Conservation (phyloP, 768 basidiomycete genomes). For the Rhodotorula toruloides region DNA sequence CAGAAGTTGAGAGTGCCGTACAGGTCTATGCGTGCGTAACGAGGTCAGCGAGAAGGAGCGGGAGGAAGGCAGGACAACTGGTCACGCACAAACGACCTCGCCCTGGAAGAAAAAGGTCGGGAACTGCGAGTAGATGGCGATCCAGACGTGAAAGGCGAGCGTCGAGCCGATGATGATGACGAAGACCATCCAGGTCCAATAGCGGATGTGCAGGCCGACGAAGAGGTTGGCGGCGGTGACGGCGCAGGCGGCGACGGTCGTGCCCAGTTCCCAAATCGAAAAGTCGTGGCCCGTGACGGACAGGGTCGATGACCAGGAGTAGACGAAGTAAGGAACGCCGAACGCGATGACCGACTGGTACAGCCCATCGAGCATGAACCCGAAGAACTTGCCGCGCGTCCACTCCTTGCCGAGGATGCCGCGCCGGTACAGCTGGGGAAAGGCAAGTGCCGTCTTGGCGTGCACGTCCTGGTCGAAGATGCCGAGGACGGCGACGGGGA, state of each 20-base stretch:
- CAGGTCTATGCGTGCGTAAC: slow-evolving; percentile 60
- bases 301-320: slow-evolving; percentile 62
- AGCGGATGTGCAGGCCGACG: slow-evolving; percentile 81
- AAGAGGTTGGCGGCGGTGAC: slow-evolving; percentile 83
- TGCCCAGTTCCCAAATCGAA: slow-evolving; percentile 78
- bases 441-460: slow-evolving; percentile 78
- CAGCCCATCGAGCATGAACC: slow-evolving; percentile 87
- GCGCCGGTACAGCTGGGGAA: slow-evolving; percentile 90
- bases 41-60: background rate
- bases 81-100: slow-evolving; percentile 29
- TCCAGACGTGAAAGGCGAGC: slow-evolving; percentile 73
- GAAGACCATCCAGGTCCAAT: slow-evolving; percentile 57
- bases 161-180: slow-evolving; percentile 44
- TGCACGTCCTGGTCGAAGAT: slow-evolving; percentile 92
- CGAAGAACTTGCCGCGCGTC: slow-evolving; percentile 84
- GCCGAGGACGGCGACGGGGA: slow-evolving; percentile 85
- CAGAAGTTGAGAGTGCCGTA: slow-evolving; percentile 79
- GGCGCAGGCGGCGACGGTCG: slow-evolving; percentile 79
- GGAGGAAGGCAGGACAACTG: background rate
- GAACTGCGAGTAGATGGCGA: slow-evolving; percentile 71
- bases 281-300: slow-evolving; percentile 69
- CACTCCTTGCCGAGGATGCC: slow-evolving; percentile 92
- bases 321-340: slow-evolving; percentile 60
- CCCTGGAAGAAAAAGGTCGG: slow-evolving; percentile 64
- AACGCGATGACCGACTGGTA: slow-evolving; percentile 71